A percentile compares a stretch with the other conserved stretches of the same genome.
Conservation (phyloP, 306 rosid genomes). For the Cyclanthera cordifolia region DNA sequence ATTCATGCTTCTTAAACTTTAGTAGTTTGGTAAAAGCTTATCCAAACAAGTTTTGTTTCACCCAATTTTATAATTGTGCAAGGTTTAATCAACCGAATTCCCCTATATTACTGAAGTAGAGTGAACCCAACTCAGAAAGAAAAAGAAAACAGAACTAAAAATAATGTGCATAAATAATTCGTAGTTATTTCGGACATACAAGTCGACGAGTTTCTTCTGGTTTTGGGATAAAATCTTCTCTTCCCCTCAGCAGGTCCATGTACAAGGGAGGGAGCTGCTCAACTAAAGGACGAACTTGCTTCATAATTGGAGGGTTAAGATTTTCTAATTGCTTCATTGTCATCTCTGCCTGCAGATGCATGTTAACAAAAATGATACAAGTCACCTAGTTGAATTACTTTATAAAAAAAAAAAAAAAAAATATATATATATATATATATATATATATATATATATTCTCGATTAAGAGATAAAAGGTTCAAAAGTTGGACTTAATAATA, state of each 20-base stretch:
- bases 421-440: too few species aligned
- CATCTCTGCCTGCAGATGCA: conserved; percentile 76
- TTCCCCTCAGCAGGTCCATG: conserved; percentile 79
- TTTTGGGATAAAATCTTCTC: conserved; percentile 75
- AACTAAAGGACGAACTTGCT: conserved; percentile 91
- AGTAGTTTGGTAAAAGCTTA: background rate
- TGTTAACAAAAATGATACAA: conserved; percentile 15
- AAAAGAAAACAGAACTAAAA: background rate
- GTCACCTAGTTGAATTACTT: too few species aligned
- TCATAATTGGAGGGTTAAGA: conserved; percentile 89
- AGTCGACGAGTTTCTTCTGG: conserved; percentile 85
- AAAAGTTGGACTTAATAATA: too few species aligned
- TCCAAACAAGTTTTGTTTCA: background rate
- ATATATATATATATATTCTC: too few species aligned
- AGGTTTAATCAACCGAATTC: too few species aligned
- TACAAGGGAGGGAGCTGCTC: conserved; percentile 96
- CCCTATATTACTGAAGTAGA: too few species aligned
- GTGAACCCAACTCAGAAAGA: background rate
- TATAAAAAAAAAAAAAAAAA: too few species aligned
- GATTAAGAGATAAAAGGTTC: too few species aligned
- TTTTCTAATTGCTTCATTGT: conserved; percentile 68
- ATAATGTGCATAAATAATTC: background rate
- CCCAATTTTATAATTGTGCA: background rate
- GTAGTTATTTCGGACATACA: conserved; percentile 31
- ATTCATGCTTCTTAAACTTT: background rate